These are phyloP conservation scores for Chimonanthus salicifolius DNA, from an alignment of 164 flowering plant genomes.

Conservation along the genomic window DNA sequence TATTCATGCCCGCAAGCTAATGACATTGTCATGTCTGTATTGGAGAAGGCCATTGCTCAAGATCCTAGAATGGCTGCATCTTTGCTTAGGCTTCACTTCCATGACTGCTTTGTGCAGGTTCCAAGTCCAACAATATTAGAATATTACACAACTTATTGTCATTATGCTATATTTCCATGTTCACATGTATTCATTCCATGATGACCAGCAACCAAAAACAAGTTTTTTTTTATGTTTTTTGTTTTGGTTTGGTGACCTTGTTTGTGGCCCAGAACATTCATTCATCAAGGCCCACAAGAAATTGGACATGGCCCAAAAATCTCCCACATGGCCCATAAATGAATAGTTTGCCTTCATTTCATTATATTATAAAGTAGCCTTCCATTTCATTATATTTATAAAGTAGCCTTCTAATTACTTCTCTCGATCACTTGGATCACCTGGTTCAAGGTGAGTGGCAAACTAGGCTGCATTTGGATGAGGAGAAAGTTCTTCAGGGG, in stretches of 20 bases:
- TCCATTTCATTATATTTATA: too few species aligned
- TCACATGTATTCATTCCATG: neutral
- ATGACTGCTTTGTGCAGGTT: constrained; percentile 96
- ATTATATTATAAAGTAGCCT: too few species aligned
- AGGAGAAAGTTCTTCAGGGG: too few species aligned
- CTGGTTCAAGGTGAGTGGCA: too few species aligned
- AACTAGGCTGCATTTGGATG: too few species aligned
- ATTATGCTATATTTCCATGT: too few species aligned
- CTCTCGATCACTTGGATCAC: too few species aligned
- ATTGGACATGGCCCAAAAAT: neutral
- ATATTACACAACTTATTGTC: neutral
- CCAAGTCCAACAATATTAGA: neutral
- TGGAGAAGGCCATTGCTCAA: constrained; percentile 54
- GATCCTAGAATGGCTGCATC: constrained; percentile 87
- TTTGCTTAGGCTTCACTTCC: constrained; percentile 89
- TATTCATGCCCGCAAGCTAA: constrained; percentile 72
- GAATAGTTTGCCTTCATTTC: too few species aligned
- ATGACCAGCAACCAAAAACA: neutral
- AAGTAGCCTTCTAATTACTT: too few species aligned
- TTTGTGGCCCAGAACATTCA: neutral
- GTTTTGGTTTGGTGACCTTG: neutral
- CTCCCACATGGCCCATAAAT: neutral
- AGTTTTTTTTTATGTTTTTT: too few species aligned
- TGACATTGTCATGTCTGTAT: constrained; percentile 71
- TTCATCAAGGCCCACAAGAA: neutral